These are phyloP conservation scores for Smittium mucronatum DNA, from an alignment of 371 early-diverging fungal genomes.

Conservation along the genomic window DNA sequence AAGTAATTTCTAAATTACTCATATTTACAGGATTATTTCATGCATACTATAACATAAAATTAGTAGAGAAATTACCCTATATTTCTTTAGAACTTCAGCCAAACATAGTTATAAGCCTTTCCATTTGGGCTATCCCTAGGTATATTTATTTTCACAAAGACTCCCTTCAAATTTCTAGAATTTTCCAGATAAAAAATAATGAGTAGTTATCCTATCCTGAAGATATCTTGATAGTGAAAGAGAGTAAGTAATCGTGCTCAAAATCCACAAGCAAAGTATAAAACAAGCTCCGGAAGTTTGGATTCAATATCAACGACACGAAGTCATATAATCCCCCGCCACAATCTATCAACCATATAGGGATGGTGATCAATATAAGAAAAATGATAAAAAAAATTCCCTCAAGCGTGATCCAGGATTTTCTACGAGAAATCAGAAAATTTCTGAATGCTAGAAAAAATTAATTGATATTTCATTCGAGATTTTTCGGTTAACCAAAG, in stretches of 20 bases:
- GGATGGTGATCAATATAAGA: background rate
- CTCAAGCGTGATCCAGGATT: background rate
- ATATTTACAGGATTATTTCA: background rate
- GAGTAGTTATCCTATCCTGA: background rate
- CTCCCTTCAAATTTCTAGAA: background rate
- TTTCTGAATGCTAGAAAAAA: background rate
- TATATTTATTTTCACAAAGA: background rate
- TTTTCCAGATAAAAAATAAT: background rate
- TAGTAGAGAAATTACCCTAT: background rate
- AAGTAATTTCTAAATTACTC: background rate
- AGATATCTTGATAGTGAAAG: background rate
- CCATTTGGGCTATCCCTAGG: background rate
- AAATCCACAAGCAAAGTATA: background rate
- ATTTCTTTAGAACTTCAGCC: background rate
- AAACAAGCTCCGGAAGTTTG: background rate
- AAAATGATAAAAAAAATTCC: background rate
- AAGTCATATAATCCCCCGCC: background rate
- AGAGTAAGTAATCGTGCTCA: background rate
- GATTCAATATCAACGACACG: background rate
- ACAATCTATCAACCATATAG: background rate
- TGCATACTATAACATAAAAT: background rate
- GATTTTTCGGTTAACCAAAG: background rate
- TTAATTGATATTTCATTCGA: background rate
- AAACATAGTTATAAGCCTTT: background rate
- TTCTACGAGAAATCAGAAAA: background rate